Base-by-base conservation (phyloP, 352 stramenopile species). In the Phytophthora colocasiae region DNA sequence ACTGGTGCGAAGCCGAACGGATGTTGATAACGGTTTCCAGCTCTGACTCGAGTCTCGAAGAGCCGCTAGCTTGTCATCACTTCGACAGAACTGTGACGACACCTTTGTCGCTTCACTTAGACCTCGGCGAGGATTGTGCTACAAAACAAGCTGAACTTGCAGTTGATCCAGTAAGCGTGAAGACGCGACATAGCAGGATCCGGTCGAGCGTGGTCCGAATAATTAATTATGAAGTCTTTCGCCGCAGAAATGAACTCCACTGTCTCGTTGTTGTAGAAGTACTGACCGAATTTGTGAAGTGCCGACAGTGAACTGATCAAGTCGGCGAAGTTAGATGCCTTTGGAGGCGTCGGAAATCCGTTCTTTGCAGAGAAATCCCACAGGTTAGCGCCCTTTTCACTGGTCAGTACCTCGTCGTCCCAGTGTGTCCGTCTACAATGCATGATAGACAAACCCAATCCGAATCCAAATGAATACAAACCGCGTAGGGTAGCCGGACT, bases 341-440 rank as follows among this genome's bases (percentile, higher is more conserved):
- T 54, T 9, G 41, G 49, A 4, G 58, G 49, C 1, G 31, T 12
- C 6, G 14, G 26, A 3, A 50, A 31, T 1, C n/a, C n/a, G 24
- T 67, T 61, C 10, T 51, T 67, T 0, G 41, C 24, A 2, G 49
- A 67, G 14, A 71, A 71, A 2, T 65, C 62, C 22, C 22, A 60
- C 12, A 70, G 6, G n/a, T 63, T 70, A 15, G 24, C 41, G 4
- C 31, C 19, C 9, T 63, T 59, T 10, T 71, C 55, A 11, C 29
- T 43, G 3, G 41, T 39, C 3, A 24, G 8, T 1, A 58, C 31
- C n/a, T 59, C 31, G 9, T 66, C 55, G 8, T 48, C 34, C 44
- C 22, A 39, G 1, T 15, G 27, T n/a, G 12, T 26, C 5, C 55
- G 47, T 27, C 48, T 11, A 1, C 31, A 66, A n/a, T 61, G 63